Evolutionary conservation across 768 basidiomycete genomes (phyloP).

Genomic region (Lactifluus volemus): DNA sequence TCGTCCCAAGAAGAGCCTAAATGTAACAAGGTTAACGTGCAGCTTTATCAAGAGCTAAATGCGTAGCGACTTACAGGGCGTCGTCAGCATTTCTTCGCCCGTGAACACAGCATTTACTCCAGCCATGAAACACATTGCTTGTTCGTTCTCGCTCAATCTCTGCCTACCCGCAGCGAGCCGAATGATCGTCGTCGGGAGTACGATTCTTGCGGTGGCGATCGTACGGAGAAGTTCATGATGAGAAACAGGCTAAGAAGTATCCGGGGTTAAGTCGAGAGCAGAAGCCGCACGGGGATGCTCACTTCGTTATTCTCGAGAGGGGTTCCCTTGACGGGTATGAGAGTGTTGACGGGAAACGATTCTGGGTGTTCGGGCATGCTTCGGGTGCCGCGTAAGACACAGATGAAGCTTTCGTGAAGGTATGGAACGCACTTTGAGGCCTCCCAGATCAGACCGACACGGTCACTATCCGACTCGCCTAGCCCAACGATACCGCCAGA

Average conservation of each 20-base stretch:
- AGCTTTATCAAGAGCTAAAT: slow-evolving; percentile 2
- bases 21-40: slow-evolving; percentile 1
- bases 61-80: slow-evolving; percentile 61
- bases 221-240: slow-evolving; percentile 85
- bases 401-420: slow-evolving; percentile 6
- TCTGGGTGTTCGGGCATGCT: slow-evolving; percentile 97
- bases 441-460: slow-evolving; percentile 91
- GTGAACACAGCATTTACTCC: slow-evolving; percentile 98
- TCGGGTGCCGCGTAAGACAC: slow-evolving; percentile 4
- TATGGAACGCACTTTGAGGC: slow-evolving; percentile 64
- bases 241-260: slow-evolving; percentile 51
- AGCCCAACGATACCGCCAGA: slow-evolving; percentile 94
- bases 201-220: slow-evolving; percentile 90
- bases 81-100: slow-evolving; percentile 96
- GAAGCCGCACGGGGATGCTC: slow-evolving; percentile 17
- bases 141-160: slow-evolving; percentile 81
- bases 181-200: slow-evolving; percentile 88
- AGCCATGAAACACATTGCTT: slow-evolving; percentile 98
- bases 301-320: slow-evolving; percentile 89
- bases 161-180: slow-evolving; percentile 91
- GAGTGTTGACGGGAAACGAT: slow-evolving; percentile 95
- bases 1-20: slow-evolving; percentile 92
- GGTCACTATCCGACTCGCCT: slow-evolving; percentile 83
- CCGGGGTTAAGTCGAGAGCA: neutral
- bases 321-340: slow-evolving; percentile 93